Conservation (phyloP, 345 rosid genomes). For the Anacardium occidentale region DNA sequence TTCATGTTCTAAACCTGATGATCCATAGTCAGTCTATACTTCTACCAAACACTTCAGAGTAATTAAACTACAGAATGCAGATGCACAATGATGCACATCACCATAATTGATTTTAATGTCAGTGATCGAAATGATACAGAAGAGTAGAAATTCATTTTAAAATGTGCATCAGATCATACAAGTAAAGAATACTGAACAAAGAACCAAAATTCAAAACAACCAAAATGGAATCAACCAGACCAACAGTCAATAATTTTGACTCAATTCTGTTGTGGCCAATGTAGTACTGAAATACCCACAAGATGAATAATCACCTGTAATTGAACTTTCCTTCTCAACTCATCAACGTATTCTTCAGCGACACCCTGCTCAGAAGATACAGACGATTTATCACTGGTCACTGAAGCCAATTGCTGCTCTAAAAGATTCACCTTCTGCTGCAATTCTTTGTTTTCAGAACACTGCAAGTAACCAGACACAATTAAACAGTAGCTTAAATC, state of each 20-base stretch:
- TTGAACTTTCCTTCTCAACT: constrained; percentile 73
- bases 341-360: constrained; percentile 57
- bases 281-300: constrained; percentile 13
- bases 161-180: neutral
- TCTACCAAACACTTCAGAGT: neutral
- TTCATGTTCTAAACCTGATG: neutral
- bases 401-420: constrained; percentile 67
- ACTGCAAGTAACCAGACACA: constrained; percentile 43
- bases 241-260: neutral
- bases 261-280: neutral
- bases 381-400: constrained; percentile 43
- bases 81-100: neutral
- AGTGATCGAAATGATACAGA: neutral
- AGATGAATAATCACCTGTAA: constrained; percentile 54
- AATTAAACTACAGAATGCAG: neutral
- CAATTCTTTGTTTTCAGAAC: constrained; percentile 76
- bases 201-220: neutral
- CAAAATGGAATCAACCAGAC: neutral
- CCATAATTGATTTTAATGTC: neutral
- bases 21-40: neutral
- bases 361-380: constrained; percentile 38
- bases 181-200: neutral
- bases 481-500: neutral
- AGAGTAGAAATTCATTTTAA: neutral
- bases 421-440: constrained; percentile 68